Evolutionary conservation across 2,329 filamentous ascomycete genomes (phyloP), one percentile per base, ranked within the genome.

Genomic region (Pseudodiploospora longispora): DNA sequence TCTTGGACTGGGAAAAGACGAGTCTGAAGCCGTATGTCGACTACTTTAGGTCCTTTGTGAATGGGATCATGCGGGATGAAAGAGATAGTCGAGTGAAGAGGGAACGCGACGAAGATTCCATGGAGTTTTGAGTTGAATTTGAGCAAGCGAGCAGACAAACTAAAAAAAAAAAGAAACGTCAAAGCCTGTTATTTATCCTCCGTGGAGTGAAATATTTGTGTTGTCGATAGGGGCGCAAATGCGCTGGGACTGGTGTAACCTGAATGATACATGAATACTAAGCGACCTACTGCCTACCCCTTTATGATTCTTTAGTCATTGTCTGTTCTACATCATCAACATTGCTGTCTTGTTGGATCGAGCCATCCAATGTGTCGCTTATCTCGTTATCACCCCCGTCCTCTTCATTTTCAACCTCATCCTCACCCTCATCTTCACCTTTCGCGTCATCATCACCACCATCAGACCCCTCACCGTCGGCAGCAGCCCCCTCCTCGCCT

Each of bases 1-100:
- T 86, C 39, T 78, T 83, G 53, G 93, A 98, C 60, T 97, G 91
- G 82, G 91, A 98, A 67, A 98, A 97, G 78, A 98, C 93, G 27
- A 88, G 87, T 52, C 65, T 98, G 59, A 95, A 85, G 69, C 88
- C 89, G 6, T 97, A 95, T 61, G 81, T 97, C 32, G 90, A 97
- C 46, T 83, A 84, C 54, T 97, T 98, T 65, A 78, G 85, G 53
- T 76, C 74, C 1, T 95, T 96, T 65, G 87, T 97, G 6, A 75
- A 79, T 7, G 75, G 70, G 0, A 63, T 98, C 44, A 74, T 96
- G 63, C 90, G 83, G 62, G 91, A 95, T 47, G 82, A 83, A 61
- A 71, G 72, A 50, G 80, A 71, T 44, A 59, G 64, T 4, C 69
- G 62, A 52, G 65, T 78, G 5, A 80, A 80, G 68, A 59, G 76